phyloP scores from a whole-genome alignment of 768 basidiomycete genomes.

The Steccherinum ochraceum region DNA sequence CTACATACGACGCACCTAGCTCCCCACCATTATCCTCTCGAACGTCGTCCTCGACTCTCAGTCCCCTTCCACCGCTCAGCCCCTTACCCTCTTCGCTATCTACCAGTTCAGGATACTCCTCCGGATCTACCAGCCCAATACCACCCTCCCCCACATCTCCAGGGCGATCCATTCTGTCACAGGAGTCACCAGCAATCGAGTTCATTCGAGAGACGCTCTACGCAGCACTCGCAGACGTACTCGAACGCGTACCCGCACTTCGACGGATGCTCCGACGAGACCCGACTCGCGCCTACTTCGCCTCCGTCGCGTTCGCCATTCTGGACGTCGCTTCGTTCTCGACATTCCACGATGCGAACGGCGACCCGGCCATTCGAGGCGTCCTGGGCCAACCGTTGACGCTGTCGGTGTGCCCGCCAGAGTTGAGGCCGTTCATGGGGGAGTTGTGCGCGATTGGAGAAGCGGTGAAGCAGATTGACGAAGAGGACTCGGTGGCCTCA shows the following conservation, averaged over 20 bases:
- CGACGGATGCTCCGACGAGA: conserved; percentile 52
- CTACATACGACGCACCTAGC: conserved; percentile 42
- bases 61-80: conserved; percentile 11
- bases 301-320: conserved; percentile 67
- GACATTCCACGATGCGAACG: conserved; percentile 34
- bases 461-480: conserved; percentile 9
- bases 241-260: conserved; percentile 50
- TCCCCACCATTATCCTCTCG: conserved; percentile 19
- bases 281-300: conserved; percentile 73
- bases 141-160: conserved; percentile 21
- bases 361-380: conserved; percentile 27
- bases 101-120: conserved; percentile 12
- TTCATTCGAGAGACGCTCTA: conserved; percentile 86
- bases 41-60: conserved; percentile 13
- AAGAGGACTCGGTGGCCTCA: conserved; percentile 14
- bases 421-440: conserved; percentile 59
- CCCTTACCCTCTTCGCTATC: conserved; percentile 15
- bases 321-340: conserved; percentile 55
- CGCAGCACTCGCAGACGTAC: conserved; percentile 67
- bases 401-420: conserved; percentile 52
- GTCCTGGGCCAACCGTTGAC: conserved; percentile 54
- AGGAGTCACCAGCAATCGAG: conserved; percentile 53
- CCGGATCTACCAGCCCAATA: conserved; percentile 16
- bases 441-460: conserved; percentile 13
- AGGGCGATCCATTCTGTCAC: conserved; percentile 20